Conservation (phyloP, 805 yeast species). For the Osmozyma mogii region DNA sequence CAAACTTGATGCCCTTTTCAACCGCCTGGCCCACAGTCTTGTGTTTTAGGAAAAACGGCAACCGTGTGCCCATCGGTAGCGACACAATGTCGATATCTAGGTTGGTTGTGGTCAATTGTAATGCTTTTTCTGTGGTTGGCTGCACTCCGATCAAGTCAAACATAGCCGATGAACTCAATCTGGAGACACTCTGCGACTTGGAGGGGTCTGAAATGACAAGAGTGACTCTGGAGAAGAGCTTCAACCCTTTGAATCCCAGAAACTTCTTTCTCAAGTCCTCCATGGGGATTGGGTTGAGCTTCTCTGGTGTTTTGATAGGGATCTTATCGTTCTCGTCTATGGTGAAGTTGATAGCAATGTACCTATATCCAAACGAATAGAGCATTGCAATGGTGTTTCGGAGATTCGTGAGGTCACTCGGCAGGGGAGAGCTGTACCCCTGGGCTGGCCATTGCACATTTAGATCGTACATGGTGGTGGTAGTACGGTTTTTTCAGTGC, state of each 20-base stretch:
- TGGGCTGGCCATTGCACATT: constrained; percentile 68
- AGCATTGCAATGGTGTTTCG: constrained; percentile 45
- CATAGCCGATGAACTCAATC: constrained; percentile 26
- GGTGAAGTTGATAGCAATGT: constrained; percentile 66
- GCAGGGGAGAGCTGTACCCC: constrained; percentile 36
- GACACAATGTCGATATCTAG: constrained; percentile 80
- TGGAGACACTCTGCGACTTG: constrained; percentile 56
- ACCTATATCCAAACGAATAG: constrained; percentile 61
- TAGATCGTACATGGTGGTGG: constrained; percentile 41
- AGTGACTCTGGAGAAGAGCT: constrained; percentile 64
- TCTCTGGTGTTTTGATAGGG: constrained; percentile 34
- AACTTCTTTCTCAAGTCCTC: constrained; percentile 12
- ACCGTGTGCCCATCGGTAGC: constrained; percentile 52
- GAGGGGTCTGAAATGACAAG: constrained; percentile 69
- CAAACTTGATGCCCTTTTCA: constrained; percentile 75
- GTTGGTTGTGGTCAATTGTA: constrained; percentile 64
- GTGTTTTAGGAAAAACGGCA: constrained; percentile 76
- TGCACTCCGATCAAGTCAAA: constrained; percentile 80
- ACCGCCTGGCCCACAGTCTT: constrained; percentile 79
- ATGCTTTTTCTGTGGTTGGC: constrained; percentile 73
- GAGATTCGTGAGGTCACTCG: constrained; percentile 35
- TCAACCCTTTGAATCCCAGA: constrained; percentile 23
- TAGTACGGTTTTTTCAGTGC: constrained; percentile 1
- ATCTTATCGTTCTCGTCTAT: constrained; percentile 44
- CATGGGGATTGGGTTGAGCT: constrained; percentile 44